Percentiles rank a stretch among this genome's conserved stretches.
phyloP scores from a whole-genome alignment of 1,139 yeast genomes.

The Geotrichum klebahnii region DNA sequence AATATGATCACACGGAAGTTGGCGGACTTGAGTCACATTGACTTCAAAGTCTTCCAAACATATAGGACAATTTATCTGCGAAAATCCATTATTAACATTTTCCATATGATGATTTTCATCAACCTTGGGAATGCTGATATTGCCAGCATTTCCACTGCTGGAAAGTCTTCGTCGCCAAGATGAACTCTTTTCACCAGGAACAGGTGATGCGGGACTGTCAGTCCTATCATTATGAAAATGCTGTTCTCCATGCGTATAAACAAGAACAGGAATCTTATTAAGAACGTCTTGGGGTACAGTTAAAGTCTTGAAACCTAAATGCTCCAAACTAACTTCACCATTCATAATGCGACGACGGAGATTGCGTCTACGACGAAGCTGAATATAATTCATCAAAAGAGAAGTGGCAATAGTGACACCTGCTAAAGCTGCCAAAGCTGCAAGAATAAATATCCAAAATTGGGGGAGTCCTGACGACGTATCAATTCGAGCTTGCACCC shows the following conservation, averaged over 20 bases:
- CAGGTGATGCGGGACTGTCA: not conserved
- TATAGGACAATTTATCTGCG: slow-evolving; percentile 32
- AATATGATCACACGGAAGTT: slow-evolving; percentile 33
- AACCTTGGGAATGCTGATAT: too few relatives aligned
- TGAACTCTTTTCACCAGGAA: not conserved
- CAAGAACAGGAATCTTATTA: slow-evolving; percentile 27
- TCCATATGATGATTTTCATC: not conserved
- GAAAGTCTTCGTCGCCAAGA: not conserved
- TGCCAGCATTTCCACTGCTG: too few relatives aligned
- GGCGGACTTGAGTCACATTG: slow-evolving; percentile 27
- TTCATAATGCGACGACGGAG: slow-evolving; percentile 28
- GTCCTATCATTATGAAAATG: slow-evolving; percentile 10
- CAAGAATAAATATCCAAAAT: slow-evolving; percentile 25
- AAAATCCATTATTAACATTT: slow-evolving; percentile 18
- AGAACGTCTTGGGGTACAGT: slow-evolving; percentile 30
- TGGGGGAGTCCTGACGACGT: slow-evolving; percentile 10
- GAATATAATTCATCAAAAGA: slow-evolving; percentile 25
- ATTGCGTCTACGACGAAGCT: slow-evolving; percentile 26
- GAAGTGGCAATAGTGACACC: slow-evolving; percentile 20
- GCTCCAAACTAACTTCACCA: slow-evolving; percentile 32
- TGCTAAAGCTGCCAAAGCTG: slow-evolving; percentile 23
- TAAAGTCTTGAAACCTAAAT: slow-evolving; percentile 29
- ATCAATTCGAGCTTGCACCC: slow-evolving; percentile 14
- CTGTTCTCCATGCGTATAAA: slow-evolving; percentile 23
- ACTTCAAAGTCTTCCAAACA: slow-evolving; percentile 32